Base-by-base conservation (phyloP, 2,329 filamentous ascomycete genomes). In the Paracamarosporium sp. region DNA sequence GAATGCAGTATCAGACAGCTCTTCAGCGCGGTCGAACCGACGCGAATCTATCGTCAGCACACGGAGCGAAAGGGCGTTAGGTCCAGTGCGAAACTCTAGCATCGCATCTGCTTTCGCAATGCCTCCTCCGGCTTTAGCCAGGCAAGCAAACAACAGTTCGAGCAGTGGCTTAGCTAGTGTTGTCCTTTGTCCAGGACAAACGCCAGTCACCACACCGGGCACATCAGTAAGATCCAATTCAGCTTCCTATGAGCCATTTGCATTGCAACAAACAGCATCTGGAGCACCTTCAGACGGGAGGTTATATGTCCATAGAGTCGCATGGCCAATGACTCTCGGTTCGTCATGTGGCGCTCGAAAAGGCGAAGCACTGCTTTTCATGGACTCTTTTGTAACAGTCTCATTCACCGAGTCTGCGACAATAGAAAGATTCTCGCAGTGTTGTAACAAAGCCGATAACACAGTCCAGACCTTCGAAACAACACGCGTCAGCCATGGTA, bases 381-480 rank as follows among this genome's bases (percentile, higher is more conserved):
- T 20, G 6, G 28, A 30, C 3, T 13, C 44, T 6, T 47, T 47
- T n/a, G 8, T 22, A 27, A 17, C 12, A 15, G 15, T 47, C n/a
- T n/a, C 15, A 2, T n/a, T 47, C 27, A 20, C 25, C 8, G 31
- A 50, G 30, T 38, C 33, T 24, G 12, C 33, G 2, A 50, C 46
- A 1, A 24, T 36, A 11, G 46, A 50, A n/a, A 50, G 22, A 38
- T 40, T 22, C 31, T n/a, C 46, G 46, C 17, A 51, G 22, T 30
- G 24, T 17, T 51, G 36, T n/a, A 28, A 22, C 2, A 30, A 38
- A 25, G 27, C 28, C n/a, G 38, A 43, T 15, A 53, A 53, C 20
- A 45, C 17, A 22, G 28, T 53, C n/a, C 50, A 44, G 25, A 24
- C 44, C 17, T 53, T 28, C 38, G 36, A 53, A 40, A 43, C 36